Percentiles rank a stretch among this genome's conserved stretches.
Evolutionary conservation across 768 basidiomycete genomes (phyloP).

Genomic region (Phylloporus rhodoxanthus): DNA sequence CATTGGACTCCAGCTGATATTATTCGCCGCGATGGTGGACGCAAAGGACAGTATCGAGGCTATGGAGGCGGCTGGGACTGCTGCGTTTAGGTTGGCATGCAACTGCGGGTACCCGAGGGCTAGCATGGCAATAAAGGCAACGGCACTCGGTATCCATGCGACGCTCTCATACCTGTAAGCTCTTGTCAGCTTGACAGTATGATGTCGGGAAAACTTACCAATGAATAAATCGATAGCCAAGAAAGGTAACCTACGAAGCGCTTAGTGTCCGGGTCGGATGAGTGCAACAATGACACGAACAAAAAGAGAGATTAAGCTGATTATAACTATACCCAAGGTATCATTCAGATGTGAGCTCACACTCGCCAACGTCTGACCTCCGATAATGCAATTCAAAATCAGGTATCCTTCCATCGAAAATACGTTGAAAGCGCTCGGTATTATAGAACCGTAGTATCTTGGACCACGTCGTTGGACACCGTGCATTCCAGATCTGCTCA

Average conservation of each 20-base stretch:
- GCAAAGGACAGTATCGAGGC: conserved; percentile 39
- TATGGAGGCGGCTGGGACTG: conserved; percentile 32
- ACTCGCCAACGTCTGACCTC: conserved; percentile 54
- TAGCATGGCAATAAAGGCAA: conserved; percentile 62
- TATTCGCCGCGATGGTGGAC: conserved; percentile 40
- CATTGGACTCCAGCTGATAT: conserved; percentile 41
- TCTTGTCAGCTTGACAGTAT: not conserved
- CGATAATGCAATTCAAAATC: conserved; percentile 56
- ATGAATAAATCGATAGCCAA: conserved; percentile 57
- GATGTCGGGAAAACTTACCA: conserved; percentile 32
- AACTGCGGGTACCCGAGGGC: conserved; percentile 71
- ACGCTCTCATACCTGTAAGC: conserved; percentile 60
- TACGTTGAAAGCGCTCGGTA: conserved; percentile 44
- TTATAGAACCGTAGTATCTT: conserved; percentile 37
- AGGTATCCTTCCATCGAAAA: conserved; percentile 50
- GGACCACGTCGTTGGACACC: conserved; percentile 1
- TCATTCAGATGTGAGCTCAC: conserved; percentile 33
- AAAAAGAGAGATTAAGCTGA: conserved; percentile 26
- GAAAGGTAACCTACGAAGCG: conserved; percentile 48
- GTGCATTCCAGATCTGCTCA: conserved; percentile 9
- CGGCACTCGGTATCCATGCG: conserved; percentile 68
- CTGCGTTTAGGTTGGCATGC: conserved; percentile 35
- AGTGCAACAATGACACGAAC: conserved; percentile 15
- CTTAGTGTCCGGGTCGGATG: not conserved
- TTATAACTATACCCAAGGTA: conserved; percentile 32